phyloP scores from a whole-genome alignment of 2,329 filamentous ascomycete genomes.

The Sarocladium kiliense region DNA sequence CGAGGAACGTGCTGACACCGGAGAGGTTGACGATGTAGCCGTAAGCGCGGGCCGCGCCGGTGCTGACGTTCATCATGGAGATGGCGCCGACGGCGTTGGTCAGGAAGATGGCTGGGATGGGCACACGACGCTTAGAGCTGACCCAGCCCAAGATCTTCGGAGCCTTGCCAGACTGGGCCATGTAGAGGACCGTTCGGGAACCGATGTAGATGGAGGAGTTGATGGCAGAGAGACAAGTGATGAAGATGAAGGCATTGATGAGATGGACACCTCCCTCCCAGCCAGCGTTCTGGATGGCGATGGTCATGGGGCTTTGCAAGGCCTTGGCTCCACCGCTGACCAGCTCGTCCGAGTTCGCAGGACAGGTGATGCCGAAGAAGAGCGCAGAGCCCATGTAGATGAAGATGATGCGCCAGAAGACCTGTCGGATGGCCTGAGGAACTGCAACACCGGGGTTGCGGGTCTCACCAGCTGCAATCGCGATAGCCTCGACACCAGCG shows the following conservation, averaged over 20 bases:
- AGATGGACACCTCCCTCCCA: constrained; percentile 68
- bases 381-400: constrained; percentile 66
- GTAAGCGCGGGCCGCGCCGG: constrained; percentile 61
- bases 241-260: constrained; percentile 72
- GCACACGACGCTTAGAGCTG: constrained; percentile 53
- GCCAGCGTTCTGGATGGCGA: constrained; percentile 68
- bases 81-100: constrained; percentile 67
- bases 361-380: constrained; percentile 71
- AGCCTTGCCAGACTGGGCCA: constrained; percentile 69
- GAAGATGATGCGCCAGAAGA: constrained; percentile 57
- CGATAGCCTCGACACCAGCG: constrained; percentile 59
- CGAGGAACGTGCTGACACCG: constrained; percentile 66
- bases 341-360: constrained; percentile 60
- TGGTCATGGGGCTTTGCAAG: constrained; percentile 67
- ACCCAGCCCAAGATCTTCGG: constrained; percentile 65
- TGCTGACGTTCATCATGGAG: constrained; percentile 71
- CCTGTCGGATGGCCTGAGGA: constrained; percentile 53
- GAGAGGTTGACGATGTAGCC: constrained; percentile 65
- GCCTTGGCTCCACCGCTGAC: constrained; percentile 57
- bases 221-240: constrained; percentile 66
- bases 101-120: constrained; percentile 57
- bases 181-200: constrained; percentile 68
- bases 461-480: constrained; percentile 59
- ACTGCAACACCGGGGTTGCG: constrained; percentile 52
- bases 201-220: constrained; percentile 76